Percentiles rank a stretch among this genome's conserved stretches.
phyloP scores from a whole-genome alignment of 1,284 basidiomycete genomes.

The Sporisorium scitamineum region DNA sequence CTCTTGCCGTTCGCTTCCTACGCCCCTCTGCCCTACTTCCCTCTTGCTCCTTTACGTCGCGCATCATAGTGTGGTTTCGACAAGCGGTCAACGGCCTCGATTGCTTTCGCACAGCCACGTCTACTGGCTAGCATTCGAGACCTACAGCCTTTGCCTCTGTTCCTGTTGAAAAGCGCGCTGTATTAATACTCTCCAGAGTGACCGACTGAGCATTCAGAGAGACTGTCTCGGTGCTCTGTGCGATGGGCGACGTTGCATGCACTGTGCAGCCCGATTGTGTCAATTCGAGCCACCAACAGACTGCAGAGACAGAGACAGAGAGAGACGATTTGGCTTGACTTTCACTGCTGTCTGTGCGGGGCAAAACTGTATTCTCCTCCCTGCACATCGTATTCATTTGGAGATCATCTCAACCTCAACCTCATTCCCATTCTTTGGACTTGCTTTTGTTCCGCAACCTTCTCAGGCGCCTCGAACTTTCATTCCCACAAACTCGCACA shows the following conservation, averaged over 20 bases:
- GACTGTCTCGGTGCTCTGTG: not conserved
- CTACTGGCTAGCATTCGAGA: too few relatives aligned
- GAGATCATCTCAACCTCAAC: not conserved
- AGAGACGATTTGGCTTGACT: not conserved
- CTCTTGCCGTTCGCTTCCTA: too few relatives aligned
- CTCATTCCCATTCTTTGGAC: not conserved
- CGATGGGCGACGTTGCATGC: slow-evolving; percentile 18
- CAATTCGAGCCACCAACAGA: not conserved
- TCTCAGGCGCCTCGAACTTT: not conserved
- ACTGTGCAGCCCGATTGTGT: slow-evolving; percentile 28
- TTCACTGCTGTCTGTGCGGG: slow-evolving; percentile 5
- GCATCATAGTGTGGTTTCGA: too few relatives aligned
- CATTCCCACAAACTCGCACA: not conserved
- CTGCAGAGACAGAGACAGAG: not conserved
- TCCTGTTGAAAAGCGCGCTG: too few relatives aligned
- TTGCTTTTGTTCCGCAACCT: not conserved
- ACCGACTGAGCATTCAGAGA: slow-evolving; percentile 1
- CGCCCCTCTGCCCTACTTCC: too few relatives aligned
- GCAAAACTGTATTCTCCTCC: not conserved
- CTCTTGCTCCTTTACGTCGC: too few relatives aligned
- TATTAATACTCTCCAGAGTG: too few relatives aligned
- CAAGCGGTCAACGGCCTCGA: too few relatives aligned
- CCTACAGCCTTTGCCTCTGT: too few relatives aligned
- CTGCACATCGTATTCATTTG: not conserved
- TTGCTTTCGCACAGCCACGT: too few relatives aligned